phyloP scores from a whole-genome alignment of 441 rosid species.

The Melastoma candidum region DNA sequence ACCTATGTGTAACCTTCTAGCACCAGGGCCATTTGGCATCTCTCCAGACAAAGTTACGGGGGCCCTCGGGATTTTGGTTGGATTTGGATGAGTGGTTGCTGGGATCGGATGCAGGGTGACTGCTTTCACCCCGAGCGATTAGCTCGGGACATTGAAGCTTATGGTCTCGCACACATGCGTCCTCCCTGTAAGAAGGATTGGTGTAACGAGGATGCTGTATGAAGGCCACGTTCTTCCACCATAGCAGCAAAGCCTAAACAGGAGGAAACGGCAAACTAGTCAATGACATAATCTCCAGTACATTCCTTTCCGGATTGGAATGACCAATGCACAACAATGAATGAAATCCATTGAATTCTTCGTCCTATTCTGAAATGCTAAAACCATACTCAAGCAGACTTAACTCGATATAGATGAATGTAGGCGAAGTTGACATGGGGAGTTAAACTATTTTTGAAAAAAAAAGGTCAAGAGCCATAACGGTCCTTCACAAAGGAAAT shows the following conservation, averaged over 20 bases:
- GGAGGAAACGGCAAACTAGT: not conserved
- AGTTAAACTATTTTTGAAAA: not conserved
- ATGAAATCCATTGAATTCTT: no score
- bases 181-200: constrained; percentile 53
- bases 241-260: constrained; percentile 65
- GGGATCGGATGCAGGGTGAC: constrained; percentile 11
- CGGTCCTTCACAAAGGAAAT: not conserved
- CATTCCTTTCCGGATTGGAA: not conserved
- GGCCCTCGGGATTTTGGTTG: constrained; percentile 14
- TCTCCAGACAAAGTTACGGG: constrained; percentile 59
- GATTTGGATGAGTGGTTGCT: constrained; percentile 9
- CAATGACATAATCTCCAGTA: not conserved
- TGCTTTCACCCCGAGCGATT: constrained; percentile 12
- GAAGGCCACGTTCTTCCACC: constrained; percentile 80
- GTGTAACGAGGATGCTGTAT: constrained; percentile 67
- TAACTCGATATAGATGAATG: no score
- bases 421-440: not conserved
- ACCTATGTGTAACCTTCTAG: constrained; percentile 18
- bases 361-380: no score
- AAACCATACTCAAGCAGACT: no score
- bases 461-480: not conserved
- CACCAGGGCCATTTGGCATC: constrained; percentile 92
- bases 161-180: constrained; percentile 41
- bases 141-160: constrained; percentile 35
- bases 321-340: no score